A percentile compares a stretch with the other conserved stretches of the same genome.
phyloP scores from a whole-genome alignment of 176 grass and related monocot genomes.

The Typha latifolia region DNA sequence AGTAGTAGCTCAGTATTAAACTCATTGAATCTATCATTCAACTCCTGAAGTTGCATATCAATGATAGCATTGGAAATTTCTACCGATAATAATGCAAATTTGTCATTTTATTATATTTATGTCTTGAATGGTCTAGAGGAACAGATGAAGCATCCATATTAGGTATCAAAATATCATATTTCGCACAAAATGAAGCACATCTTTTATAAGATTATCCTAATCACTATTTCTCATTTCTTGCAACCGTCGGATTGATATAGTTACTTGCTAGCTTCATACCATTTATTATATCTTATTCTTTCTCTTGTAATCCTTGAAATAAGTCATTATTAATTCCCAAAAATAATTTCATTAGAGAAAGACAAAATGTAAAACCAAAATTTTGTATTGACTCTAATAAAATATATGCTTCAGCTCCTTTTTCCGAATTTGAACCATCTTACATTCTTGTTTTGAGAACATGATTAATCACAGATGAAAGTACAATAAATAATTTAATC shows the following conservation, averaged over 20 bases:
- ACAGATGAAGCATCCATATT: too few species aligned
- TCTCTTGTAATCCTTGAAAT: background rate
- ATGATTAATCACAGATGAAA: background rate
- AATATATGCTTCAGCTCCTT: background rate
- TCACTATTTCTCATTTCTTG: background rate
- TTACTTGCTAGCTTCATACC: background rate
- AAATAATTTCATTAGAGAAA: background rate
- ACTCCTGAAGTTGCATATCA: too few species aligned
- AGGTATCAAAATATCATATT: background rate
- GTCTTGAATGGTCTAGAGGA: too few species aligned
- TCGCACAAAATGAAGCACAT: background rate
- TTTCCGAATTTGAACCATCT: background rate
- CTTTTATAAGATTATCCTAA: background rate
- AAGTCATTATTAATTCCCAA: background rate
- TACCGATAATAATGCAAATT: too few species aligned
- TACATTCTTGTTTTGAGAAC: background rate
- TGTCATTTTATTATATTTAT: too few species aligned
- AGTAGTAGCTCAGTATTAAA: too few species aligned
- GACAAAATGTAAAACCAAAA: background rate
- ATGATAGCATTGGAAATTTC: too few species aligned
- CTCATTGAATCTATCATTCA: too few species aligned
- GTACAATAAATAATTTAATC: background rate
- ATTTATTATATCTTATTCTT: background rate
- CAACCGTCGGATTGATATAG: background rate
- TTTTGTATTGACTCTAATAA: background rate